Evolutionary conservation across 1,284 basidiomycete genomes (phyloP).

Genomic region (Wolfiporia cocos): DNA sequence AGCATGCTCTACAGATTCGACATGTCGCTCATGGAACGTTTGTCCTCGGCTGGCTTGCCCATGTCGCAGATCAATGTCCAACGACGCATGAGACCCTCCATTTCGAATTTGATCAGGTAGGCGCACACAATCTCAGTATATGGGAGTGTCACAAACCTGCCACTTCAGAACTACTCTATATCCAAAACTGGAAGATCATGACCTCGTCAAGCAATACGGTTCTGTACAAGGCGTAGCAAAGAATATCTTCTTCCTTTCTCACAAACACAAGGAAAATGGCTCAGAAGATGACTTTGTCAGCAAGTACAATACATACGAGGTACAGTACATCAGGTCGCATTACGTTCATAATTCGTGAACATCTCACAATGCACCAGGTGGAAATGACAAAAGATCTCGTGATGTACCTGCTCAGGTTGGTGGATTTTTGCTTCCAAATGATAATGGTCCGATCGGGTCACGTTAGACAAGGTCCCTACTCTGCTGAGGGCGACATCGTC

Average conservation of each 20-base stretch:
- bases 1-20: conserved; percentile 36
- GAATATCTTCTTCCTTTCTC: conserved; percentile 56
- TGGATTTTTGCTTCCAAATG: not conserved
- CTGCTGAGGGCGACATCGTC: conserved; percentile 53
- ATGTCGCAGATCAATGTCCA: conserved; percentile 38
- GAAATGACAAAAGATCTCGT: conserved; percentile 67
- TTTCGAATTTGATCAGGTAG: conserved; percentile 35
- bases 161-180: conserved; percentile 48
- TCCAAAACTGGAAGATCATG: conserved; percentile 50
- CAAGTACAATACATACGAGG: conserved; percentile 66
- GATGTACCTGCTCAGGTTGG: conserved; percentile 48
- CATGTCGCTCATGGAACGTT: conserved; percentile 41
- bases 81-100: conserved; percentile 38
- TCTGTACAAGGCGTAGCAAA: conserved; percentile 49
- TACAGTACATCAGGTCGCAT: conserved; percentile 18
- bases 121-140: not conserved
- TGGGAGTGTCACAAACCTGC: not conserved
- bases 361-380: conserved; percentile 32
- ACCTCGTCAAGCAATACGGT: conserved; percentile 41
- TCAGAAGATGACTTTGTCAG: conserved; percentile 52
- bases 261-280: conserved; percentile 46
- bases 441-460: not conserved
- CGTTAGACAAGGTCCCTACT: conserved; percentile 27
- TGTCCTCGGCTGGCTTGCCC: conserved; percentile 29
- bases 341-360: not conserved